Evolutionary conservation across 75 land plant species (phyloP).

Genomic region (Pinus tabuliformis): DNA sequence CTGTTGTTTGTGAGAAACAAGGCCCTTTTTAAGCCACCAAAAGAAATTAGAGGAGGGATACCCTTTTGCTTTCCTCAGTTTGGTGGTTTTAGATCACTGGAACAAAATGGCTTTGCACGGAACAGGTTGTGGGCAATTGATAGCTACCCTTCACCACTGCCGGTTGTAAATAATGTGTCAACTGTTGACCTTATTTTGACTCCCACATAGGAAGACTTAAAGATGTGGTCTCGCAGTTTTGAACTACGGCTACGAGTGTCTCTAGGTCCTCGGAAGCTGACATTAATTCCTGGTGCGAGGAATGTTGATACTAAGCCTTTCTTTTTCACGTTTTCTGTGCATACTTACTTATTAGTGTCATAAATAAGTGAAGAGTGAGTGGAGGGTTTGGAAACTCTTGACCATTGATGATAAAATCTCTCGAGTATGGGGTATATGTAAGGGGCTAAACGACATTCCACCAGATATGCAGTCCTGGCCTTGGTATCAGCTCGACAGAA

Average conservation of each 20-base stretch:
- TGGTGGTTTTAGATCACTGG: conserved; percentile 52
- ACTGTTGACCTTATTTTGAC: conserved; percentile 56
- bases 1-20: not conserved
- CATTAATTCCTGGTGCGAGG: conserved; percentile 25
- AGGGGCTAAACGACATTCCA: too few species aligned
- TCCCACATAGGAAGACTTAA: conserved; percentile 52
- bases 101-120: conserved; percentile 74
- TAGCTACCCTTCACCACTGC: conserved; percentile 41
- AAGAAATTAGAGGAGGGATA: conserved; percentile 68
- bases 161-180: conserved; percentile 40
- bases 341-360: conserved; percentile 34
- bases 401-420: conserved; percentile 5
- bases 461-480: too few species aligned
- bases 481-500: too few species aligned
- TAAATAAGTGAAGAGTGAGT: conserved; percentile 48
- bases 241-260: conserved; percentile 34
- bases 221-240: conserved; percentile 49
- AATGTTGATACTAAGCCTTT: conserved; percentile 32
- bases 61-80: conserved; percentile 69
- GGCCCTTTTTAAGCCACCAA: conserved; percentile 56
- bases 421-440: too few species aligned
- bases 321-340: conserved; percentile 33
- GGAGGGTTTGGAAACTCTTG: conserved; percentile 44
- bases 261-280: conserved; percentile 22
- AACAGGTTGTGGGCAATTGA: conserved; percentile 60